These are phyloP conservation scores for Taiwanofungus camphoratus DNA, from an alignment of 1,284 basidiomycete genomes.

Conservation along the genomic window DNA sequence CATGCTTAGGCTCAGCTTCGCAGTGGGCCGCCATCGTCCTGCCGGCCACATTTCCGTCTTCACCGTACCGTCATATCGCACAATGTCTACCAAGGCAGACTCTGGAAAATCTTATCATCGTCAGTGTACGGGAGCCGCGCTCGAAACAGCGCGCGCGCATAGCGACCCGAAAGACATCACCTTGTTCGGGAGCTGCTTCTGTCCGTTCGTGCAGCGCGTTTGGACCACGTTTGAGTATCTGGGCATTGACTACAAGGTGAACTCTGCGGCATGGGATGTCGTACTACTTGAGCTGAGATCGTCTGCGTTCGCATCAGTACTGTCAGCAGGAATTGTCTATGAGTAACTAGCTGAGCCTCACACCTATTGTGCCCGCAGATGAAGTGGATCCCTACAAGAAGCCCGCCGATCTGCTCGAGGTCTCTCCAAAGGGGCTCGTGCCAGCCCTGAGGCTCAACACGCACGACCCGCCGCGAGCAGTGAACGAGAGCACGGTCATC, in stretches of 20 bases:
- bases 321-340: conserved; percentile 23
- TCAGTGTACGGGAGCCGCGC: conserved; percentile 53
- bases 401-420: conserved; percentile 67
- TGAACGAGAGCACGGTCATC: conserved; percentile 71
- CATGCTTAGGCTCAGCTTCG: too few species aligned
- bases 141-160: conserved; percentile 47
- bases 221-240: conserved; percentile 65
- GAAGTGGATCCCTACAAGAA: conserved; percentile 84
- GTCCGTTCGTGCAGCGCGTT: conserved; percentile 69
- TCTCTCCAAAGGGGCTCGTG: conserved; percentile 77
- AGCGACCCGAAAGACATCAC: conserved; percentile 45
- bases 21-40: too few species aligned
- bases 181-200: conserved; percentile 67
- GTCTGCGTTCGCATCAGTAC: conserved; percentile 24
- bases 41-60: too few species aligned
- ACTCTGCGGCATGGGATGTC: not conserved
- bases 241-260: conserved; percentile 55
- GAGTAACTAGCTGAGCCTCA: not conserved
- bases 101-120: conserved; percentile 47
- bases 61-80: too few species aligned
- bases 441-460: conserved; percentile 58
- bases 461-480: conserved; percentile 40
- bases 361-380: conserved; percentile 31
- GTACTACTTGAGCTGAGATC: not conserved
- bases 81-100: conserved; percentile 34